Evolutionary conservation across 2,329 filamentous ascomycete species (phyloP).

Genomic region (Botrytis fragariae): DNA sequence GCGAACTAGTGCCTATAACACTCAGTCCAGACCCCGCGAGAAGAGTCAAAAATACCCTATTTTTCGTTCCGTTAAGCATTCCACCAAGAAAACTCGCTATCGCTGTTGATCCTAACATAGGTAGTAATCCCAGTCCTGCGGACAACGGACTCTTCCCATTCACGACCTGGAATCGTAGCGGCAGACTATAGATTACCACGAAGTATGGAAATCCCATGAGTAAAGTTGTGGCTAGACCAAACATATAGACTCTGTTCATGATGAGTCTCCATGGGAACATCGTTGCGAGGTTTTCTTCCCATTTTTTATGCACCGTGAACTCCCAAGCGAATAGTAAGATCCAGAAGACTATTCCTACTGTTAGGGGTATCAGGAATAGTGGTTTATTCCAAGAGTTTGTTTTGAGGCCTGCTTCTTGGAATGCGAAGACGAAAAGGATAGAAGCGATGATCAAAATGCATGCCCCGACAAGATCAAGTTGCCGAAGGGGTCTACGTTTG

Average conservation of each 20-base stretch:
- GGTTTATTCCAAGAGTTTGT: constrained; percentile 42
- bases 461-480: constrained; percentile 54
- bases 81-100: constrained; percentile 40
- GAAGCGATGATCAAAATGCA: constrained; percentile 53
- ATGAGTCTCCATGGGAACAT: constrained; percentile 31
- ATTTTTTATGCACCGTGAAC: constrained; percentile 37
- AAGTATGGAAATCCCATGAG: constrained; percentile 58
- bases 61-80: background rate
- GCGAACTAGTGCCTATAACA: background rate
- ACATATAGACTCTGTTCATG: constrained; percentile 25
- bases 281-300: constrained; percentile 23
- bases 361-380: constrained; percentile 45
- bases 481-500: constrained; percentile 41
- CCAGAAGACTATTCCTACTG: constrained; percentile 41
- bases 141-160: constrained; percentile 52
- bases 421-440: constrained; percentile 56
- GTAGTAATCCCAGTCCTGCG: constrained; percentile 57
- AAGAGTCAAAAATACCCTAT: background rate
- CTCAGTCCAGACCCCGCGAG: background rate
- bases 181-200: constrained; percentile 56
- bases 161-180: constrained; percentile 60
- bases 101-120: constrained; percentile 56
- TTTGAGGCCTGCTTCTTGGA: constrained; percentile 43
- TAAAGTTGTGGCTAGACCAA: constrained; percentile 46
- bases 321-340: constrained; percentile 44